Conservation (phyloP, 108 stramenopile species). For the Cyclotella kingstonii region DNA sequence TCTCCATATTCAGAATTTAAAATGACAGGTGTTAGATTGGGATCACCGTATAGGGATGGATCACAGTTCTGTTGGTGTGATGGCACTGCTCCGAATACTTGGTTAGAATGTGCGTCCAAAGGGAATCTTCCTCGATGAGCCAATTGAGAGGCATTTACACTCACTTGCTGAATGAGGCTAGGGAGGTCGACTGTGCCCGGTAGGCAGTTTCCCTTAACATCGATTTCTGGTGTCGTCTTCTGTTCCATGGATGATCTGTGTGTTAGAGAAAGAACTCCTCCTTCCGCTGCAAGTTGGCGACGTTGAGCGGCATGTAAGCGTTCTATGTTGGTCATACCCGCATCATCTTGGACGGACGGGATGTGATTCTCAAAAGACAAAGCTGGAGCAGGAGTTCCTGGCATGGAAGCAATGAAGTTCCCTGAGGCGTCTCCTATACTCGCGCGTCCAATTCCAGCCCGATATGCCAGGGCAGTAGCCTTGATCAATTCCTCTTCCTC, state of each 20-base stretch:
- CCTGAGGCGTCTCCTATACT: not conserved
- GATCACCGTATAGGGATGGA: slow-evolving; percentile 67
- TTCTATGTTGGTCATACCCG: slow-evolving; percentile 35
- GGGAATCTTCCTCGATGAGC: slow-evolving; percentile 61
- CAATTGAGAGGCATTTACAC: slow-evolving; percentile 66
- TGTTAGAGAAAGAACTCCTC: slow-evolving; percentile 44
- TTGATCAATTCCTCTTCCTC: slow-evolving; percentile 45
- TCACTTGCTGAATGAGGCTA: slow-evolving; percentile 66
- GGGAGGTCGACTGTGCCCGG: slow-evolving; percentile 74
- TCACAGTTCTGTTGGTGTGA: not conserved
- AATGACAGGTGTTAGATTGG: slow-evolving; percentile 72
- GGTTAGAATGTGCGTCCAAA: not conserved
- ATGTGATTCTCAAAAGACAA: not conserved
- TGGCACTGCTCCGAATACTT: not conserved
- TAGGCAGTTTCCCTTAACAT: slow-evolving; percentile 70
- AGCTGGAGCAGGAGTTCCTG: too few relatives aligned
- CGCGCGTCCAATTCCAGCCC: slow-evolving; percentile 22
- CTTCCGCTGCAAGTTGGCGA: slow-evolving; percentile 54
- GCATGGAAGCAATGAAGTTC: too few relatives aligned
- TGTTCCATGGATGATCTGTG: not conserved
- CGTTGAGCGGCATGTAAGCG: slow-evolving; percentile 70
- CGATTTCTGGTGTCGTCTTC: slow-evolving; percentile 15
- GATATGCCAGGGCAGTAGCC: slow-evolving; percentile 38
- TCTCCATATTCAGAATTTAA: slow-evolving; percentile 63
- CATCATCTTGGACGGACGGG: not conserved